Conservation (phyloP, 2,329 filamentous ascomycete species). For the Penicillium brasilianum region DNA sequence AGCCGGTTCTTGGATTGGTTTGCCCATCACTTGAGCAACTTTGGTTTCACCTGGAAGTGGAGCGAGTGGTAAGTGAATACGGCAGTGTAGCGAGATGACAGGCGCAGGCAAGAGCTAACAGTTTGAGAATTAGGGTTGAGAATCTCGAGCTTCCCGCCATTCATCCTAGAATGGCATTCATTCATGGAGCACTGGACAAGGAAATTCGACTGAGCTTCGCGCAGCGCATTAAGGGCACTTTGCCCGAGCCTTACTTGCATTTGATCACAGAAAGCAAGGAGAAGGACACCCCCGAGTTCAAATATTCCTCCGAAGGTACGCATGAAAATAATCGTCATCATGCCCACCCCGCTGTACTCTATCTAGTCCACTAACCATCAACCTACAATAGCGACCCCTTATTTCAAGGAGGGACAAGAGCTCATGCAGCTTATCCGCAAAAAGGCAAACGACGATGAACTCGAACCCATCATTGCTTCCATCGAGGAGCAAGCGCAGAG, state of each 20-base stretch:
- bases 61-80: slow-evolving; percentile 74
- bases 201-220: slow-evolving; percentile 96
- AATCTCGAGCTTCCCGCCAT: slow-evolving; percentile 78
- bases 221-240: slow-evolving; percentile 90
- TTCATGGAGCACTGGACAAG: slow-evolving; percentile 88
- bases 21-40: slow-evolving; percentile 95
- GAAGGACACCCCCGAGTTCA: slow-evolving; percentile 94
- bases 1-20: slow-evolving; percentile 98
- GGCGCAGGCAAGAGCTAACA: slow-evolving; percentile 22
- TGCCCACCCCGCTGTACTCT: too few relatives aligned
- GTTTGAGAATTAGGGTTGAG: slow-evolving; percentile 62
- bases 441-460: slow-evolving; percentile 83
- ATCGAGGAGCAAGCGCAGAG: slow-evolving; percentile 81
- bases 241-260: slow-evolving; percentile 80
- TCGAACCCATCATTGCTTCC: slow-evolving; percentile 77
- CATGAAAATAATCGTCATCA: slow-evolving; percentile 40
- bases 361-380: slow-evolving; percentile 21
- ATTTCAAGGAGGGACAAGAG: slow-evolving; percentile 81
- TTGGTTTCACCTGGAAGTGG: slow-evolving; percentile 99
- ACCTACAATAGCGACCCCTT: slow-evolving; percentile 68
- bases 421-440: slow-evolving; percentile 78
- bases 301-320: slow-evolving; percentile 77
- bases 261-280: slow-evolving; percentile 88
- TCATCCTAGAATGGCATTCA: slow-evolving; percentile 91
- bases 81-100: too few relatives aligned